phyloP scores from a whole-genome alignment of 2,329 filamentous ascomycete genomes.

The Penicillium sclerotigenum region DNA sequence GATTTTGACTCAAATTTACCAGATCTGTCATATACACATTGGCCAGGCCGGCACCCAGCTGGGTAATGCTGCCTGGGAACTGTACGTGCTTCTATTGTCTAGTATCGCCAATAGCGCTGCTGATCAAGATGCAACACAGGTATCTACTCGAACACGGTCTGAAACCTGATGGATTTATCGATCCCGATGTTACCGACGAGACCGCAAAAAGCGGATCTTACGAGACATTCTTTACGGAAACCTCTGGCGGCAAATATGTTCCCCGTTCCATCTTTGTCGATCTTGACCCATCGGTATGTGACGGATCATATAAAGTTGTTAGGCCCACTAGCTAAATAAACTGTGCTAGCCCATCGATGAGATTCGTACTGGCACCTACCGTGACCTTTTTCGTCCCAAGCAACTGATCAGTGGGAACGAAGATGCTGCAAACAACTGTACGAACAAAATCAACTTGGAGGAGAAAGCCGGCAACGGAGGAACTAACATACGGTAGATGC shows the following conservation, averaged over 20 bases:
- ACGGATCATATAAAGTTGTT: neutral
- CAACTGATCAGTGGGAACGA: constrained; percentile 66
- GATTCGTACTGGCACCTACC: constrained; percentile 62
- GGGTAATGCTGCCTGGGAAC: constrained; percentile 66
- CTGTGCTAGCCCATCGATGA: constrained; percentile 58
- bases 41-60: constrained; percentile 67
- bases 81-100: constrained; percentile 51
- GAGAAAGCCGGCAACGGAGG: neutral
- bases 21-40: constrained; percentile 67
- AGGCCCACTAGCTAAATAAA: neutral
- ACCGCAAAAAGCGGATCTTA: constrained; percentile 56
- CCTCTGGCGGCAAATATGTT: constrained; percentile 63
- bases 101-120: constrained; percentile 12
- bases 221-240: constrained; percentile 67
- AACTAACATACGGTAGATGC: constrained; percentile 49
- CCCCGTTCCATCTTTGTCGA: constrained; percentile 67
- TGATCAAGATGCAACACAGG: constrained; percentile 35
- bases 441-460: constrained; percentile 13
- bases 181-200: constrained; percentile 54
- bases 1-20: constrained; percentile 11
- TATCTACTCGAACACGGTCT: constrained; percentile 67
- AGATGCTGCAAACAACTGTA: constrained; percentile 67
- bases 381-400: constrained; percentile 64
- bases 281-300: constrained; percentile 57
- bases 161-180: constrained; percentile 56